Conservation (phyloP, 2,329 filamentous ascomycete genomes). For the Sclerotinia borealis region DNA sequence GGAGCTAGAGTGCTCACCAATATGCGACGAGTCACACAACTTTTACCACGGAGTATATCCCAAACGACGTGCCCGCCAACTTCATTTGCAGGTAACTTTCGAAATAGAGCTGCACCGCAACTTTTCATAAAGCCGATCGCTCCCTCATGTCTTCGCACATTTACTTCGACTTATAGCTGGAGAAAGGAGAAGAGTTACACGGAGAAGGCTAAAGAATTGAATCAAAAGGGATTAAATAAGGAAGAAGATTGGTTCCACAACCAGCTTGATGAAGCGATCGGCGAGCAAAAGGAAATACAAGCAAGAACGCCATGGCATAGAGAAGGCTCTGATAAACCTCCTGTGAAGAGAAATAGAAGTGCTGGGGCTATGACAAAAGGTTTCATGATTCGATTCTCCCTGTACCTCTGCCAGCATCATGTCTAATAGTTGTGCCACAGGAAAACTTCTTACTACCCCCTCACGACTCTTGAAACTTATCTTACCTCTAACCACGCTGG, state of each 20-base stretch:
- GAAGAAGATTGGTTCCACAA: conserved; percentile 34
- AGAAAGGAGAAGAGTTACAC: conserved; percentile 11
- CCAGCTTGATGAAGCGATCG: conserved; percentile 34
- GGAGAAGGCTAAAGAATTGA: conserved; percentile 18
- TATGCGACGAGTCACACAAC: conserved; percentile 7
- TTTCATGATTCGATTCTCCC: conserved; percentile 23
- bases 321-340: conserved; percentile 51
- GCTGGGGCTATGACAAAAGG: conserved; percentile 60
- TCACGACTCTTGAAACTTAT: conserved; percentile 16
- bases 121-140: background rate
- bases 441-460: conserved; percentile 74
- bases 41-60: conserved; percentile 5
- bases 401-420: background rate
- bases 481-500: conserved; percentile 43
- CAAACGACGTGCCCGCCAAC: background rate
- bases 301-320: conserved; percentile 60
- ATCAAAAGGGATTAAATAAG: conserved; percentile 27
- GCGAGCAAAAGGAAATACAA: conserved; percentile 47
- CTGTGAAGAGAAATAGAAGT: conserved; percentile 41
- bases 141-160: background rate
- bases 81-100: background rate
- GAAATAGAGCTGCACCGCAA: conserved; percentile 1
- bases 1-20: background rate
- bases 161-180: background rate
- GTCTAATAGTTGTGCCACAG: conserved; percentile 35